Conservation (phyloP, 768 basidiomycete genomes). For the Auricularia sp. region DNA sequence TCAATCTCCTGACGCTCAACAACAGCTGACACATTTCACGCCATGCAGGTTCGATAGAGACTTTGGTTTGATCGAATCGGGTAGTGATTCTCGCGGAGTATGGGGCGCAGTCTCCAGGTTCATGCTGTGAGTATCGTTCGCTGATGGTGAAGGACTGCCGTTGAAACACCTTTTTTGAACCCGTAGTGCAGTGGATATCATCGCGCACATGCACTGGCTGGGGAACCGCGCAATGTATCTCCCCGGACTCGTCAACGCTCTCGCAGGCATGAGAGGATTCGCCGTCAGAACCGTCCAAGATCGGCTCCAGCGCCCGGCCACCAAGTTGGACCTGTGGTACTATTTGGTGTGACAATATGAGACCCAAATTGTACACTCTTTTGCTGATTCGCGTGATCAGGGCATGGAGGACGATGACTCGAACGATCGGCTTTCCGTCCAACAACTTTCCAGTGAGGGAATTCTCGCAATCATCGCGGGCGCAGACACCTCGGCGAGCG, state of each 20-base stretch:
- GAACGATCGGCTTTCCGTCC: background rate
- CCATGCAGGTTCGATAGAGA: background rate
- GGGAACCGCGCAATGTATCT: background rate
- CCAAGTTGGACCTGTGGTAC: background rate
- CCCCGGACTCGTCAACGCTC: background rate
- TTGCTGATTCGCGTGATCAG: background rate
- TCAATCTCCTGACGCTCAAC: background rate
- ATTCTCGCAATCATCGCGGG: background rate
- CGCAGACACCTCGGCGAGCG: constrained; percentile 20
- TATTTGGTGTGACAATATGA: background rate
- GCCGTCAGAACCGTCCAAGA: background rate
- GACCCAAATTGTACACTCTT: background rate
- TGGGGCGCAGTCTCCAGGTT: background rate
- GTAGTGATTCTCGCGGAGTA: background rate
- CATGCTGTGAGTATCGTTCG: background rate
- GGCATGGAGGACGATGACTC: background rate
- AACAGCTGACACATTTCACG: background rate
- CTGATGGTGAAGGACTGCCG: too few relatives aligned
- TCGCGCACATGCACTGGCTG: background rate
- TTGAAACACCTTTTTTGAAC: too few relatives aligned
- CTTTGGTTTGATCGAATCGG: background rate
- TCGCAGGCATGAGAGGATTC: background rate
- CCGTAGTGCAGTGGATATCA: too few relatives aligned
- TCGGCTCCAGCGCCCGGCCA: background rate
- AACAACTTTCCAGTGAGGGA: background rate